These are phyloP conservation scores for Eucalyptus albens DNA, from an alignment of 345 rosid species.

Conservation along the genomic window DNA sequence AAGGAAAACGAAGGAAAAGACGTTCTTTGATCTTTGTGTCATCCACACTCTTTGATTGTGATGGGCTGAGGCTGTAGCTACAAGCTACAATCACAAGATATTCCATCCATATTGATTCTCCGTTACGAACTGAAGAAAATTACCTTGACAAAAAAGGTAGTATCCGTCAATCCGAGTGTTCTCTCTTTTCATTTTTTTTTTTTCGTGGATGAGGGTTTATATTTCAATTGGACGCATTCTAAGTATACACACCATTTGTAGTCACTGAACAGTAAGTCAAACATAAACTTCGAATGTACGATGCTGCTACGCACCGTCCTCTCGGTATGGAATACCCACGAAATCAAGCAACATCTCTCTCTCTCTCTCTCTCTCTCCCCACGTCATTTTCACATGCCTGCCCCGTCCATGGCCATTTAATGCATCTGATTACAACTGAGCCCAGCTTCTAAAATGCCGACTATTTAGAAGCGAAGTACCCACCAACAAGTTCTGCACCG, in stretches of 20 bases:
- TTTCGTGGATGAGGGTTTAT: background rate
- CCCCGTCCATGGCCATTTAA: background rate
- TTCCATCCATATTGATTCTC: background rate
- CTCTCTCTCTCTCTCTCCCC: background rate
- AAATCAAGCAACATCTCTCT: background rate
- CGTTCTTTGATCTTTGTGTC: background rate
- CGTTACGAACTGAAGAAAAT: background rate
- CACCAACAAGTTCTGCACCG: background rate
- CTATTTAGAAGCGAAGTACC: background rate
- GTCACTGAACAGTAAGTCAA: background rate
- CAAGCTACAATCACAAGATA: background rate
- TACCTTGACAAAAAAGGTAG: background rate
- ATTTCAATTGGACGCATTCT: background rate
- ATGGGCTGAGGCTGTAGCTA: background rate
- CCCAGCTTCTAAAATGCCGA: background rate
- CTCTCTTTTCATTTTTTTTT: background rate
- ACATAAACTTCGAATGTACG: background rate
- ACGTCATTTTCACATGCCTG: background rate
- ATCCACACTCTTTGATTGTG: background rate
- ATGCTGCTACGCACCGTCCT: background rate
- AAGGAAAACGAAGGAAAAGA: background rate
- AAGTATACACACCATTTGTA: background rate
- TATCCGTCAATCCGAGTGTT: background rate
- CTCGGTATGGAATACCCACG: background rate
- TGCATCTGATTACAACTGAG: background rate